Conservation (phyloP, 1,284 basidiomycete species). For the Cutaneotrichosporon spelunceum region DNA sequence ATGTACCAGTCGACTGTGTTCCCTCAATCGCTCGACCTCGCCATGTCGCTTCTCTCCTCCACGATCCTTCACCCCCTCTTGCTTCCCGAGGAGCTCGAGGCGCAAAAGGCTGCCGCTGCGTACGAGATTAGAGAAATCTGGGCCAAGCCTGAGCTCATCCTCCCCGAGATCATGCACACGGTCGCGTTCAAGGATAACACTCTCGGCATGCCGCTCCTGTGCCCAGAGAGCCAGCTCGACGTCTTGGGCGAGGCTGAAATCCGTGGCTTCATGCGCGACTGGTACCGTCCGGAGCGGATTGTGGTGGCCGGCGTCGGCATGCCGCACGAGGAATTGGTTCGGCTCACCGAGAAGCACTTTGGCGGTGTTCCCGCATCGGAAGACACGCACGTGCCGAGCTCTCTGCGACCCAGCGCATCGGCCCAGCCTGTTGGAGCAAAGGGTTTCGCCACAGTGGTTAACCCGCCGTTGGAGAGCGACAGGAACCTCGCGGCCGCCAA, state of each 20-base stretch:
- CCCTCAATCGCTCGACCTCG: slow-evolving; percentile 73
- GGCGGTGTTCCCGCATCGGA: slow-evolving; percentile 60
- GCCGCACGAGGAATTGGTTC: slow-evolving; percentile 81
- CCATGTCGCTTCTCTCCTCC: slow-evolving; percentile 84
- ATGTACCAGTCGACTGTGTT: slow-evolving; percentile 99
- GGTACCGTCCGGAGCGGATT: slow-evolving; percentile 91
- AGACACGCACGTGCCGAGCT: slow-evolving; percentile 29
- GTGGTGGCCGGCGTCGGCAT: slow-evolving; percentile 93
- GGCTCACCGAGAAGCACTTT: slow-evolving; percentile 78
- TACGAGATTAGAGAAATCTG: slow-evolving; percentile 89
- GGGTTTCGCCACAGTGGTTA: slow-evolving; percentile 33
- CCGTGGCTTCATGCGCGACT: slow-evolving; percentile 67
- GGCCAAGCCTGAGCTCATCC: slow-evolving; percentile 86
- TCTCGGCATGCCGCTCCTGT: slow-evolving; percentile 84
- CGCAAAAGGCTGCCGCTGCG: slow-evolving; percentile 80
- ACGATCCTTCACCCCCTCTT: slow-evolving; percentile 80
- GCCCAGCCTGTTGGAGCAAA: slow-evolving; percentile 64
- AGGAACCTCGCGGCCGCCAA: slow-evolving; percentile 52
- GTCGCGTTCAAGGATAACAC: slow-evolving; percentile 77
- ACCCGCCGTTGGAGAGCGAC: slow-evolving; percentile 32
- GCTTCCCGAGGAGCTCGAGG: slow-evolving; percentile 71
- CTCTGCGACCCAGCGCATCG: slow-evolving; percentile 51
- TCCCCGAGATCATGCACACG: slow-evolving; percentile 87
- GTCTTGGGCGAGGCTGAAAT: slow-evolving; percentile 66
- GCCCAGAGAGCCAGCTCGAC: slow-evolving; percentile 77